Evolutionary conservation across 495 filamentous ascomycete genomes (phyloP).

Genomic region (Penicillium angulare): DNA sequence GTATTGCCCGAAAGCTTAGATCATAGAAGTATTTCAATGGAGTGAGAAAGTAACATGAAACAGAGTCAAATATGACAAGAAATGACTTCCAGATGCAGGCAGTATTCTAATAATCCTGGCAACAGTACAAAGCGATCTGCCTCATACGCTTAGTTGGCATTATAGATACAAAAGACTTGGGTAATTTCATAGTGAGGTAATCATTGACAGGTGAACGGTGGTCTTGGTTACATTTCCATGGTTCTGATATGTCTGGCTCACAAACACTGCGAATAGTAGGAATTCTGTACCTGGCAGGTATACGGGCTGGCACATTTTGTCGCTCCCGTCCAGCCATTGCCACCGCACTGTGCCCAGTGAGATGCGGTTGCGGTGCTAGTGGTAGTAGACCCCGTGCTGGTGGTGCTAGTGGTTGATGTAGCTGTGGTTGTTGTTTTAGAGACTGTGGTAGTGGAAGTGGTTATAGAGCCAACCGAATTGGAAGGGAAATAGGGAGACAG

Average conservation of each 20-base stretch:
- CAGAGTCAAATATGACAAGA: too few relatives aligned
- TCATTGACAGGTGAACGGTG: too few relatives aligned
- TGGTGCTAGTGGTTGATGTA: constrained; percentile 20
- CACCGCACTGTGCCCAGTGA: constrained; percentile 51
- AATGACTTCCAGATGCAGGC: too few relatives aligned
- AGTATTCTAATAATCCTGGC: too few relatives aligned
- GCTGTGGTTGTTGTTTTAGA: constrained; percentile 4
- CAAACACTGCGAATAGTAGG: constrained; percentile 49
- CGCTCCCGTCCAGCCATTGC: constrained; percentile 43
- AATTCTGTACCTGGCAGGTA: constrained; percentile 36
- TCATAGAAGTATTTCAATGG: too few relatives aligned
- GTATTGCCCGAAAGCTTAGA: too few relatives aligned
- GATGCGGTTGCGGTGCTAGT: constrained; percentile 17
- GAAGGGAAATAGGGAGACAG: constrained; percentile 19
- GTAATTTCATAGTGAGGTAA: too few relatives aligned
- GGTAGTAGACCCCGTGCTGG: constrained; percentile 4
- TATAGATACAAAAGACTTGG: too few relatives aligned
- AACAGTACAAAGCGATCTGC: too few relatives aligned
- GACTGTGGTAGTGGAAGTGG: not conserved
- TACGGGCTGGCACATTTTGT: constrained; percentile 43
- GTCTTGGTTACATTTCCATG: too few relatives aligned
- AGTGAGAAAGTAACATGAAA: too few relatives aligned
- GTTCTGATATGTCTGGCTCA: constrained; percentile 12
- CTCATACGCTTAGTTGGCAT: too few relatives aligned
- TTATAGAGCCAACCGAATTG: not conserved